phyloP scores from a whole-genome alignment of 164 flowering plant species.

The Macadamia tetraphylla region DNA sequence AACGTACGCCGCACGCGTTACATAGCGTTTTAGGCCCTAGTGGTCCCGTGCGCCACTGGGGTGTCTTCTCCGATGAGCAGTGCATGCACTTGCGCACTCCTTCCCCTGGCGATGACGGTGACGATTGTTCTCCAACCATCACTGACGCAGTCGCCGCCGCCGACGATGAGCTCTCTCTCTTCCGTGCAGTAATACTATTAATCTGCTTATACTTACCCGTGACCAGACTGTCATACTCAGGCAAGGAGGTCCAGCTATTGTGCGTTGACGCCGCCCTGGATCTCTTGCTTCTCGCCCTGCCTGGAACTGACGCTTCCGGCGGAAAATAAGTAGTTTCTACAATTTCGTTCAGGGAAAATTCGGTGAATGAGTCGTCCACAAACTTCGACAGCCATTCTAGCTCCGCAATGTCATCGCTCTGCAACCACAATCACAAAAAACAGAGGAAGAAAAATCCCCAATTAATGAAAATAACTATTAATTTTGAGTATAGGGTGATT shows the following conservation, averaged over 20 bases:
- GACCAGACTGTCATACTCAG: constrained; percentile 5
- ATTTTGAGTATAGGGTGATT: neutral
- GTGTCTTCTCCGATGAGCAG: constrained; percentile 66
- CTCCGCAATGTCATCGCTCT: constrained; percentile 57
- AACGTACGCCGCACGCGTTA: constrained; percentile 64
- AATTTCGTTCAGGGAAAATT: constrained; percentile 21
- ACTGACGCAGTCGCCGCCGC: neutral
- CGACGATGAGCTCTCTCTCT: neutral
- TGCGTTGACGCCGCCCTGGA: constrained; percentile 17
- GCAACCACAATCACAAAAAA: neutral
- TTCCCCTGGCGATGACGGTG: neutral
- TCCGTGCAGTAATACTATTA: too few species aligned
- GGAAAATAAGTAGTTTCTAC: constrained; percentile 10
- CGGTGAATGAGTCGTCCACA: constrained; percentile 52
- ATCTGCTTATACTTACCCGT: neutral
- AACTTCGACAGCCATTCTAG: constrained; percentile 71
- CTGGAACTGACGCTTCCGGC: constrained; percentile 6
- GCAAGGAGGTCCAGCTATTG: constrained; percentile 15
- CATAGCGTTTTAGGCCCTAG: constrained; percentile 62
- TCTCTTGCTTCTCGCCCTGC: constrained; percentile 25
- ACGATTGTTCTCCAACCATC: neutral
- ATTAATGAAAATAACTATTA: neutral
- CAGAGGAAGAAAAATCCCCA: neutral
- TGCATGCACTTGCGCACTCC: constrained; percentile 43
- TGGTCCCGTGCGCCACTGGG: constrained; percentile 72